Base-by-base conservation (phyloP, 352 stramenopile species). In the Aphanomyces invadans region DNA sequence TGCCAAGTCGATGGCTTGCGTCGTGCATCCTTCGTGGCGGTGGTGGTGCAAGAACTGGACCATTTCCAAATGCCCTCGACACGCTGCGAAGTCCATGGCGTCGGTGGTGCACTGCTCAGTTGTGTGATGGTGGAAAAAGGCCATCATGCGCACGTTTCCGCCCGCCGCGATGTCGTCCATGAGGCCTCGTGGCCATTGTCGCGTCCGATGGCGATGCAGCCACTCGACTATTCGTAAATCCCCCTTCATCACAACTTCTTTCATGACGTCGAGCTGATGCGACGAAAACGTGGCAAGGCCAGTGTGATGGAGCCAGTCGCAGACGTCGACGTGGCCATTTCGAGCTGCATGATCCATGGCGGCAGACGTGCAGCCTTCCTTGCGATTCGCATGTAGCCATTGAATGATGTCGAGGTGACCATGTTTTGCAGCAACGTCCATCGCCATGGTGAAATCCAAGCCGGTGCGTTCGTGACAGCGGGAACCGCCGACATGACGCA, bases 181-280 rank as follows among this genome's bases (percentile, higher is more conserved):
- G 49, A 57, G 49, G 9, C 49, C 49, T 17, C 49, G 49, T 21
- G 49, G 49, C 49, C 49, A 57, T n/a, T 57, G 49, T 12, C 49
- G 23, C 29, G 49, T 57, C 25, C 49, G 63, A 62, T 75, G 61
- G 1, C 10, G 55, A 44, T 80, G 70, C 45, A 80, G 46, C 51
- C 74, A 80, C 4, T 68, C 29, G 0, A 80, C 62, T 0, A 77
- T 48, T 0, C 68, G 52, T 7, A 78, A 12, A 46, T 80, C 70
- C 38, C 51, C 66, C 7, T 64, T 51, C 17, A 31, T 48, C 0
- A 71, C 71, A 25, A 73, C 71, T 2, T 17, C 49, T 61, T 77
- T 62, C 71, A 81, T 77, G 9, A 57, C 4, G 4, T 57, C 49
- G 23, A 25, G 5, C 29, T 36, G 5, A 5, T 19, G 49, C 10